Evolutionary conservation across 208 protist species (phyloP).

Genomic region (Trypanosoma caninum): DNA sequence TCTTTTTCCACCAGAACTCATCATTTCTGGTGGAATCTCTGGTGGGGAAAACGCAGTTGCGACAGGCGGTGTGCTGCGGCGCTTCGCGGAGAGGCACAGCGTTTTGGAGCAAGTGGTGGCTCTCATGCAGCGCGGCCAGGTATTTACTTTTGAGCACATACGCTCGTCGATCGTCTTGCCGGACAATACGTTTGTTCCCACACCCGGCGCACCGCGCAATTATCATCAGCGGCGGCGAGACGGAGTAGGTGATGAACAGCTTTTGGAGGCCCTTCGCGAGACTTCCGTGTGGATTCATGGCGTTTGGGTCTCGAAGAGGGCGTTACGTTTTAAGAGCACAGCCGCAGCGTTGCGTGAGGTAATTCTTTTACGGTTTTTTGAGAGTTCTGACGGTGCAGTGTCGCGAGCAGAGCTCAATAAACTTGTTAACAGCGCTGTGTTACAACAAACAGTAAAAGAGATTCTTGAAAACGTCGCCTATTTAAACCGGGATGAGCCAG

Average conservation of each 20-base stretch:
- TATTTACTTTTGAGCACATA: conserved; percentile 45
- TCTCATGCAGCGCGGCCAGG: conserved; percentile 62
- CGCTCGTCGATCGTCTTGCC: conserved; percentile 13
- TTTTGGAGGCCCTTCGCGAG: conserved; percentile 47
- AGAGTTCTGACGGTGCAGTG: conserved; percentile 53
- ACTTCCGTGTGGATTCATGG: conserved; percentile 77
- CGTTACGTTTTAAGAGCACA: conserved; percentile 52
- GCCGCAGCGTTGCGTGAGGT: conserved; percentile 72
- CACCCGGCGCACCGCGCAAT: not conserved
- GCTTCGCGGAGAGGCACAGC: conserved; percentile 46
- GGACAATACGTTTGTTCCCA: not conserved
- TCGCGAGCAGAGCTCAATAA: conserved; percentile 56
- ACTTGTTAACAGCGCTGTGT: conserved; percentile 32
- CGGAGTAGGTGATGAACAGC: conserved; percentile 28
- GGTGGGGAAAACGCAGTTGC: conserved; percentile 48
- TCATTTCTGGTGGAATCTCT: conserved; percentile 67
- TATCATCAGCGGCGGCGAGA: conserved; percentile 4
- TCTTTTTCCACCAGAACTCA: conserved; percentile 79
- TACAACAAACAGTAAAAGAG: conserved; percentile 54
- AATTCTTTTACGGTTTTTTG: conserved; percentile 56
- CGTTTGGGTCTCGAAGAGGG: conserved; percentile 71
- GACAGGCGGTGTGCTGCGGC: conserved; percentile 45
- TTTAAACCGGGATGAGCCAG: conserved; percentile 43
- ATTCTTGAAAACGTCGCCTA: conserved; percentile 53
- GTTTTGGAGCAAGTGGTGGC: conserved; percentile 52